Base-by-base conservation (phyloP, 1,284 basidiomycete species). In the Puccinia hordei region DNA sequence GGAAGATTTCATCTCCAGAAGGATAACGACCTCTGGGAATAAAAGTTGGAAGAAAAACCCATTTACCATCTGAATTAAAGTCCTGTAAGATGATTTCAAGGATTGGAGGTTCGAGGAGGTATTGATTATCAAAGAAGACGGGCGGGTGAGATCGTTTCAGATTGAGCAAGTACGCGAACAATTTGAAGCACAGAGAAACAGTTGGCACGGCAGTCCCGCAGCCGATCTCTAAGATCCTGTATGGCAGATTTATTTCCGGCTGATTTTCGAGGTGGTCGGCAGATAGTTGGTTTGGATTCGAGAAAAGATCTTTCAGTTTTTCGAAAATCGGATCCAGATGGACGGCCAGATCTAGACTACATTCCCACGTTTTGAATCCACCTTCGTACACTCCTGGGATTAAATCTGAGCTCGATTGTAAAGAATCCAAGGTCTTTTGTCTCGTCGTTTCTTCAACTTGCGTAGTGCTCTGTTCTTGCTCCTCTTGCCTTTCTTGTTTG, bases 351-450 rank as follows among this genome's bases (percentile, higher is more conserved):
- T 98, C 96, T 19, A 95, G 86, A 51, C 93, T 92, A 82, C 94
- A 97, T 86, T 99, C 96, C 96, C 96, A 99, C 2, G 95, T 98
- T 86, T 98, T 98, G 78, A 99, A 86, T 0, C 96, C 96, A 19
- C 96, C 96, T 86, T 98, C 96, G 84, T 99, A 98, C 0, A 95
- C 89, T 0, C 94, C 92, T 0, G 95, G 93, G 13, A 98, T 90
- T 15, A 99, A 89, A 86, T 98, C 96, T 0, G 93, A 94, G 0
- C 92, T 91, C 0, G 92, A 90, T 82, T 94, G 59, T 12, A 79
- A 51, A 13, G 61, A 77, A 10, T 66, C 61, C 51, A 76, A 53
- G 22, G 17, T 87, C 86, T 49, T 84, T 55, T 61, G 81, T 65
- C 38, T 24, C 10, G 41, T 1, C 69, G 9, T 66, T 82, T 82